A percentile compares a stretch with the other conserved stretches of the same genome.
These are phyloP conservation scores for Hyaloperonospora brassicae DNA, from an alignment of 352 stramenopile genomes.

Conservation along the genomic window DNA sequence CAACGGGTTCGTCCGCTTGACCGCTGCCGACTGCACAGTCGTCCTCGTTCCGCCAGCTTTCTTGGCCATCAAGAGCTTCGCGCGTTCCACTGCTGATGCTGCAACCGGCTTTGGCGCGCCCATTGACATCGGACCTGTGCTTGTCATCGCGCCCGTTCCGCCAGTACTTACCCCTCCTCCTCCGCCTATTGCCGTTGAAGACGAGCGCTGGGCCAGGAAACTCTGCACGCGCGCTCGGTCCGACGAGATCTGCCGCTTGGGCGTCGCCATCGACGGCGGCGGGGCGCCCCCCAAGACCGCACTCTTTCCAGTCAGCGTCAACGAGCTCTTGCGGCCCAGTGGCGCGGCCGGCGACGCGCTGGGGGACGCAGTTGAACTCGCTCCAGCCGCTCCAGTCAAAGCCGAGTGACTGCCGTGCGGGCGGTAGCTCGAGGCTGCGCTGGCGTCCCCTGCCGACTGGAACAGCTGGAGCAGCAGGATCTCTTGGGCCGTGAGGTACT, in stretches of 20 bases:
- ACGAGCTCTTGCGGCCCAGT: constrained; percentile 18
- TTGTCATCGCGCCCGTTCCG: constrained; percentile 1
- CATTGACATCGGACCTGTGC: not conserved
- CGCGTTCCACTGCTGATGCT: constrained; percentile 52
- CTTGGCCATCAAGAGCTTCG: constrained; percentile 73
- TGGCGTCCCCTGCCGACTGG: constrained; percentile 22
- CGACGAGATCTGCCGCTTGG: constrained; percentile 41
- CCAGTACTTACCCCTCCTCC: constrained; percentile 7
- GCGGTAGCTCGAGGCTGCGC: constrained; percentile 1
- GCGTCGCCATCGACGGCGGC: constrained; percentile 27
- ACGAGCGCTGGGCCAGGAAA: constrained; percentile 48
- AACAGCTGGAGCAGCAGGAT: constrained; percentile 68
- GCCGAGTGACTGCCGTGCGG: constrained; percentile 4
- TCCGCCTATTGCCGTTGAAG: not conserved
- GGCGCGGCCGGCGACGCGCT: constrained; percentile 1
- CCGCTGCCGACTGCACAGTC: constrained; percentile 18
- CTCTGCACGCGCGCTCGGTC: constrained; percentile 58
- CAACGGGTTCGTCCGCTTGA: constrained; percentile 70
- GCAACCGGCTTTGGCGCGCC: constrained; percentile 28
- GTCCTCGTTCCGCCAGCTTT: constrained; percentile 32
- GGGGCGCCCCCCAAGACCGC: constrained; percentile 8
- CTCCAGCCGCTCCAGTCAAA: constrained; percentile 11
- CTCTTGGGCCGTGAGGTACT: constrained; percentile 75
- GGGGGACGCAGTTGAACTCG: constrained; percentile 10
- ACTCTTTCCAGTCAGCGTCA: constrained; percentile 10